Evolutionary conservation across 2,329 filamentous ascomycete genomes (phyloP).

Genomic region (Aspergillus niger): DNA sequence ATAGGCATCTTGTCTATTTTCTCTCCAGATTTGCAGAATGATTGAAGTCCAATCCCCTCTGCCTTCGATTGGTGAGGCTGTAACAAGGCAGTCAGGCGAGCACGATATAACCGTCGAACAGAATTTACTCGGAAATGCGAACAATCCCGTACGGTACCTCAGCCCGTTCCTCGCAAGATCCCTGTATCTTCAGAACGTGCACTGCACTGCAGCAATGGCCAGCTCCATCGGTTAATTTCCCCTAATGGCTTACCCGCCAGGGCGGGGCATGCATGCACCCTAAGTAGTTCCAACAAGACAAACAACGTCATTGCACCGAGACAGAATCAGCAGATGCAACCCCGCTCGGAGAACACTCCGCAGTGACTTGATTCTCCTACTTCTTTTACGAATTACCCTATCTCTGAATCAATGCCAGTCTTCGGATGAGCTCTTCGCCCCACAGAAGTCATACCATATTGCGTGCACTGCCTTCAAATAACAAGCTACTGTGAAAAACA

Average conservation of each 20-base stretch:
- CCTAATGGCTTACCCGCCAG: not conserved
- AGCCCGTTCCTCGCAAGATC: not conserved
- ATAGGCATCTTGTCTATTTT: too few species aligned
- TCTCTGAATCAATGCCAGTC: not conserved
- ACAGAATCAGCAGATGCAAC: not conserved
- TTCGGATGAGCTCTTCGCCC: too few species aligned
- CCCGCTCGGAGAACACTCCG: not conserved
- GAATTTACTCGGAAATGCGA: too few species aligned
- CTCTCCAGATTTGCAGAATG: too few species aligned
- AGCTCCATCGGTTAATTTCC: not conserved
- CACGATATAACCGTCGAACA: too few species aligned
- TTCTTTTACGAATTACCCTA: not conserved
- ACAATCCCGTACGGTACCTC: too few species aligned
- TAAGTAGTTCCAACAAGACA: not conserved
- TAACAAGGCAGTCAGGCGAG: too few species aligned
- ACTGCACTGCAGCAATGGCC: not conserved
- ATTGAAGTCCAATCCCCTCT: too few species aligned
- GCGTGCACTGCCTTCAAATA: too few species aligned
- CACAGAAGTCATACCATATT: too few species aligned
- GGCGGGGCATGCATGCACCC: not conserved
- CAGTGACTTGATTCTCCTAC: not conserved
- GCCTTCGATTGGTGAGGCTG: too few species aligned
- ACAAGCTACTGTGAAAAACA: too few species aligned
- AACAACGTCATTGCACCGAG: not conserved
- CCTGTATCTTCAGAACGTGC: not conserved